Evolutionary conservation across 495 filamentous ascomycete genomes (phyloP).

Genomic region (Penicillium bialowiezense): DNA sequence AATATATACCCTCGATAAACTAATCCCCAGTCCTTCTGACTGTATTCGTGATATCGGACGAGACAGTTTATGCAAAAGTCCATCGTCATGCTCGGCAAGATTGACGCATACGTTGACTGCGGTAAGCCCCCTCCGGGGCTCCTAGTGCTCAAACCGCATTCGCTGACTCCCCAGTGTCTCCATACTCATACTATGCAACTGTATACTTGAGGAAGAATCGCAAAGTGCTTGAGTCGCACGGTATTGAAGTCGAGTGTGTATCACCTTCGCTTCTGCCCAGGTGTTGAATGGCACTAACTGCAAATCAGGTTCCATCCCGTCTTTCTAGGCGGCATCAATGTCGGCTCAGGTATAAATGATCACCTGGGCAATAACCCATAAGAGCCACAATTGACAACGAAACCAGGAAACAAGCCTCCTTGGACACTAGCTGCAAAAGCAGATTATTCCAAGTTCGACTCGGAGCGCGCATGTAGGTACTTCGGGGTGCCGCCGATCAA

Average conservation of each 20-base stretch:
- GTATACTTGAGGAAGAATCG: constrained; percentile 55
- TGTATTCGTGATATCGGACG: not conserved
- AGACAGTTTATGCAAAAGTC: not conserved
- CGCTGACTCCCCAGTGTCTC: constrained; percentile 52
- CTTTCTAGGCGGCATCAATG: constrained; percentile 72
- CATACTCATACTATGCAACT: constrained; percentile 66
- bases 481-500: constrained; percentile 45
- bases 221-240: constrained; percentile 50
- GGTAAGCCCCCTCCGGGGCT: constrained; percentile 12
- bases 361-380: too few species aligned
- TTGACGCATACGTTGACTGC: constrained; percentile 28
- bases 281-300: constrained; percentile 3
- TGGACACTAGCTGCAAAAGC: constrained; percentile 69
- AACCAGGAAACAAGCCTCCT: constrained; percentile 67
- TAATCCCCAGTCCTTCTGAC: not conserved
- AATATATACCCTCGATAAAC: constrained; percentile 10
- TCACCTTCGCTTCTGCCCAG: not conserved
- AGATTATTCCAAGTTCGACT: constrained; percentile 52
- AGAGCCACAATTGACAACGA: not conserved
- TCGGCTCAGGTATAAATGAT: constrained; percentile 47
- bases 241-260: constrained; percentile 60
- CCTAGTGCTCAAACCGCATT: not conserved
- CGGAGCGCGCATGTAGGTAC: constrained; percentile 51
- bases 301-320: constrained; percentile 60
- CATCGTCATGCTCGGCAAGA: constrained; percentile 23